Conservation (phyloP, 805 yeast genomes). For the Sugiyamaella qingdaonensis region DNA sequence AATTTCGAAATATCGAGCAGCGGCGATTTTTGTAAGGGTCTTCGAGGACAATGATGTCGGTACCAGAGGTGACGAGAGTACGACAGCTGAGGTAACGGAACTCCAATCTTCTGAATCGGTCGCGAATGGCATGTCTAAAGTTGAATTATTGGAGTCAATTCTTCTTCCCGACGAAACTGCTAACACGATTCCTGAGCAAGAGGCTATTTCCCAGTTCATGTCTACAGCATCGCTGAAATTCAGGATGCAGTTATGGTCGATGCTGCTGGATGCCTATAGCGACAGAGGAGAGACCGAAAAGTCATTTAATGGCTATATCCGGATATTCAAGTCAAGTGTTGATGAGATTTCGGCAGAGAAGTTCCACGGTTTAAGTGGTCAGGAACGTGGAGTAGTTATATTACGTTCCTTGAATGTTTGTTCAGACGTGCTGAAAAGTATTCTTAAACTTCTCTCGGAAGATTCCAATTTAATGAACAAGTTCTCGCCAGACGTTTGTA, state of each 20-base stretch:
- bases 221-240: constrained; percentile 59
- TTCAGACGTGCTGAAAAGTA: constrained; percentile 43
- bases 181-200: constrained; percentile 32
- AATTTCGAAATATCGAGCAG: constrained; percentile 65
- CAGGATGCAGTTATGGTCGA: constrained; percentile 69
- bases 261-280: constrained; percentile 56
- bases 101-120: neutral
- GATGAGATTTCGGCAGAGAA: constrained; percentile 33
- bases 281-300: constrained; percentile 37
- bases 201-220: constrained; percentile 60
- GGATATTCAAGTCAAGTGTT: constrained; percentile 45
- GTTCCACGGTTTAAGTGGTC: constrained; percentile 25
- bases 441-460: constrained; percentile 23
- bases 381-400: constrained; percentile 41
- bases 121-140: neutral
- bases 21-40: constrained; percentile 57
- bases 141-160: constrained; percentile 31
- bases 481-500: constrained; percentile 10
- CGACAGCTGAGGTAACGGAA: neutral
- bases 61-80: neutral
- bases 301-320: constrained; percentile 45
- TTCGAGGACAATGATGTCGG: constrained; percentile 25
- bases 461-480: constrained; percentile 18
- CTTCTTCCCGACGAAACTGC: constrained; percentile 30
- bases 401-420: constrained; percentile 50